Evolutionary conservation across 176 grass and related monocot genomes (phyloP).

Genomic region (Bolboschoenus planiculmis): DNA sequence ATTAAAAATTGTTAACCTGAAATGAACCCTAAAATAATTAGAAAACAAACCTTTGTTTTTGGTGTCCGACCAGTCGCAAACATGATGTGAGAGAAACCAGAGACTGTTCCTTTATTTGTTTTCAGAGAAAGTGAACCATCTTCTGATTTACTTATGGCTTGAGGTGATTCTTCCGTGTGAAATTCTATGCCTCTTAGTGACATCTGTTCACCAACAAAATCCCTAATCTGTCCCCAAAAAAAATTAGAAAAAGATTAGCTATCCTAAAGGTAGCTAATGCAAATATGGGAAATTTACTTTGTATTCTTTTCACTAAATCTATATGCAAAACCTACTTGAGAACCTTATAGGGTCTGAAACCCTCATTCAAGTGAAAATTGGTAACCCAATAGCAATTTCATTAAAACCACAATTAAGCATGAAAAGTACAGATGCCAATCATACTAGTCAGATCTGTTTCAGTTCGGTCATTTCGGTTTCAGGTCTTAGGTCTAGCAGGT

Average conservation of each 20-base stretch:
- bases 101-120: constrained; percentile 66
- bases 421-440: neutral
- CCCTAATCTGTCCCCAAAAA: constrained; percentile 44
- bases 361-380: neutral
- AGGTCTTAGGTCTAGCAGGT: neutral
- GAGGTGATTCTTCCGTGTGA: constrained; percentile 67
- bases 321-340: neutral
- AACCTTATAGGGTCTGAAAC: neutral
- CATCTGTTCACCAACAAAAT: constrained; percentile 79
- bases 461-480: neutral
- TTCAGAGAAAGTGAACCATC: constrained; percentile 62
- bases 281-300: neutral
- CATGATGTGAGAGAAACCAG: constrained; percentile 81
- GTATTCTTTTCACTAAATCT: neutral
- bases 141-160: constrained; percentile 51
- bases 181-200: constrained; percentile 55
- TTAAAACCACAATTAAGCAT: neutral
- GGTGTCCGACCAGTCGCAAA: constrained; percentile 73
- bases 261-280: neutral
- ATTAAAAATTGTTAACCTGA: neutral
- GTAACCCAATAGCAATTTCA: neutral
- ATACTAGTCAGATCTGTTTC: neutral
- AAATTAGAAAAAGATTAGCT: neutral
- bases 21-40: constrained; percentile 1
- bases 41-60: constrained; percentile 52